Conservation (phyloP, 345 rosid species). For the Dipteronia sinensis region DNA sequence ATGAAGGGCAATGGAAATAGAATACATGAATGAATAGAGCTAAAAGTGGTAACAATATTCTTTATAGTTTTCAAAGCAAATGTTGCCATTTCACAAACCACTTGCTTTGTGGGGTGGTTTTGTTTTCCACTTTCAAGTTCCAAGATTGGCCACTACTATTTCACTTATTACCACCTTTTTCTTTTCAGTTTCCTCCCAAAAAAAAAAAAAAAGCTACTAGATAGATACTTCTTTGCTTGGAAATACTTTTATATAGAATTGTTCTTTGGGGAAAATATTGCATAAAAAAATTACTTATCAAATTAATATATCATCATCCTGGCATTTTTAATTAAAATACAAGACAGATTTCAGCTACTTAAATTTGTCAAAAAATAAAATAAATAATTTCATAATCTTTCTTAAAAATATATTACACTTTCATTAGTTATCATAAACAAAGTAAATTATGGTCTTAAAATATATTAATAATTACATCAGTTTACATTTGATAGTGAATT, state of each 20-base stretch:
- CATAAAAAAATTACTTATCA: neutral
- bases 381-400: too few relatives aligned
- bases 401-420: too few relatives aligned
- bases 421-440: too few relatives aligned
- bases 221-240: too few relatives aligned
- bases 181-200: neutral
- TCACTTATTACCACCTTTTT: neutral
- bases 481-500: too few relatives aligned
- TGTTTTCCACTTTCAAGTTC: slow-evolving; percentile 34
- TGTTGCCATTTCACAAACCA: slow-evolving; percentile 27
- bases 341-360: too few relatives aligned
- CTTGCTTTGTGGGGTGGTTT: slow-evolving; percentile 34
- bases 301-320: neutral
- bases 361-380: too few relatives aligned
- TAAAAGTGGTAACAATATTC: neutral
- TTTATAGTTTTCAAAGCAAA: slow-evolving; percentile 9
- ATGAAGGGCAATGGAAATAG: neutral
- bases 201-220: neutral
- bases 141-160: slow-evolving; percentile 23
- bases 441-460: too few relatives aligned
- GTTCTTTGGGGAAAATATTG: too few relatives aligned
- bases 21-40: neutral
- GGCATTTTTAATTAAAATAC: too few relatives aligned
- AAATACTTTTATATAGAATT: too few relatives aligned
- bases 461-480: too few relatives aligned